Evolutionary conservation across 1,284 basidiomycete species (phyloP).

Genomic region (Ustilago vetiveriae): DNA sequence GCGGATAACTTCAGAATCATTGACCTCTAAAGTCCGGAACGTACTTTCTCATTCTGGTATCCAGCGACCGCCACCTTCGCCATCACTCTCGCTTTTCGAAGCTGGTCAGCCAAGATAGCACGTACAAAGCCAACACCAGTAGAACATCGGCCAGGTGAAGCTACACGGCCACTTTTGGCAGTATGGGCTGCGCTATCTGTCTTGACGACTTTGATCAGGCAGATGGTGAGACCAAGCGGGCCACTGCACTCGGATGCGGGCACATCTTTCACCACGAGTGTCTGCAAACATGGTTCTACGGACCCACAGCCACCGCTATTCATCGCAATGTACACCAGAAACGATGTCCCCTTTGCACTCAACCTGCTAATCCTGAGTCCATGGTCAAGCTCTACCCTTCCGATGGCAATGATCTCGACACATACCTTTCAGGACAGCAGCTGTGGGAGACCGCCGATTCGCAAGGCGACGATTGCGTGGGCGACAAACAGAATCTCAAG

Average conservation of each 20-base stretch:
- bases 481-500: neutral
- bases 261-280: slow-evolving; percentile 47
- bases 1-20: too few relatives aligned
- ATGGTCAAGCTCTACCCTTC: slow-evolving; percentile 33
- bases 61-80: too few relatives aligned
- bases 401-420: slow-evolving; percentile 38
- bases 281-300: slow-evolving; percentile 37
- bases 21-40: too few relatives aligned
- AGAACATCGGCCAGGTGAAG: neutral
- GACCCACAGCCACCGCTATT: neutral
- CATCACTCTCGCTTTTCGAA: too few relatives aligned
- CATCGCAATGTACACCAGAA: slow-evolving; percentile 3
- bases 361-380: neutral
- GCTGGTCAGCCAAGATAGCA: too few relatives aligned
- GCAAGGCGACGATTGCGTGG: neutral
- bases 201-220: slow-evolving; percentile 39
- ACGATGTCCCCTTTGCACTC: slow-evolving; percentile 39
- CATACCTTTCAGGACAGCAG: slow-evolving; percentile 26
- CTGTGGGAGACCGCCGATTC: neutral
- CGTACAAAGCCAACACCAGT: too few relatives aligned
- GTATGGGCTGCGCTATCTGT: slow-evolving; percentile 49
- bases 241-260: slow-evolving; percentile 33
- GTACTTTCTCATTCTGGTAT: too few relatives aligned
- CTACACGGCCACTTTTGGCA: neutral
- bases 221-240: slow-evolving; percentile 22